Evolutionary conservation across 495 filamentous ascomycete species (phyloP), one percentile per base, ranked within the genome.

Genomic region (Lophiotrema nucula): DNA sequence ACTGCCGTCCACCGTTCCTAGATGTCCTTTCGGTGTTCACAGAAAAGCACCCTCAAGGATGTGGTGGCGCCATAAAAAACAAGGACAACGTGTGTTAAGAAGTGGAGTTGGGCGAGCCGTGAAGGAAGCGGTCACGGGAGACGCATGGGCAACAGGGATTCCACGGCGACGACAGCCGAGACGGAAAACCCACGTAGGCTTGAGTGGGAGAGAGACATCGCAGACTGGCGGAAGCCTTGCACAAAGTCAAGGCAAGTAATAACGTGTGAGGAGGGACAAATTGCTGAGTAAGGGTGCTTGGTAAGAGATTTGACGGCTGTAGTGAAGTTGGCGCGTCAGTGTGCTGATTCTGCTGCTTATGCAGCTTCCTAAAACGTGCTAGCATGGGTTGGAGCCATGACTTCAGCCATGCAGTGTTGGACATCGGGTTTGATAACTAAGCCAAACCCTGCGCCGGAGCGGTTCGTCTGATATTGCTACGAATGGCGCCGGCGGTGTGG

Each of bases 41-140:
- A 12, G 42, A 18, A 12, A 45, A 15, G 31, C 15, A 15, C 31
- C 8, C 8, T 35, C 31, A 35, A 35, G 31, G 15, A 35, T 8
- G 31, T 15, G 31, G 31, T 15, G 31, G 31, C 31, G 31, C 15
- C 31, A 43, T 43, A 18, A n/a, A 35, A 8, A 35, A 35, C 8
- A n/a, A 35, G 39, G 6, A 18, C 39, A 43, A 18, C 10, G 39
- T 21, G 31, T 8, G 31, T 35, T 35, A 15, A 8, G 31, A 35
- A 35, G 8, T 8, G 31, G n/a, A n/a, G n/a, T n/a, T n/a, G 19
- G 39, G 6, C 39, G 10, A 13, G 39, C 10, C 39, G 54, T 57
- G 33, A 57, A 57, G 31, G 33, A 24, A 43, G 16, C 18, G 18
- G 45, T 57, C 54, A 57, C 44, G 33, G 54, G 44, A 43, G 15